phyloP scores from a whole-genome alignment of 2,329 filamentous ascomycete species.

The Penicillium sp. region DNA sequence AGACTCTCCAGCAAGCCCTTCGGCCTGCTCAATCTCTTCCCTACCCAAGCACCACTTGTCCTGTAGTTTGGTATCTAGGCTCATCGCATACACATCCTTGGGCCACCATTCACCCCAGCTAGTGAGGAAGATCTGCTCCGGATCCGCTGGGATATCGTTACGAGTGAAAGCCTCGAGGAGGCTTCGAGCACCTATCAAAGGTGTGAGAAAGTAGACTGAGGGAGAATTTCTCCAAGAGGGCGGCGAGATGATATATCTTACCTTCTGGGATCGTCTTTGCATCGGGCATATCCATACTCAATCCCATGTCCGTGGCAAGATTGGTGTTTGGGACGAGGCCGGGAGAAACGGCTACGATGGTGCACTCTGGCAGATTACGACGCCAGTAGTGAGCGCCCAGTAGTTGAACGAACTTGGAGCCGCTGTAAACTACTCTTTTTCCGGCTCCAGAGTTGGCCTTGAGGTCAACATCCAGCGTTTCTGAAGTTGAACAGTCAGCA shows the following conservation, averaged over 20 bases:
- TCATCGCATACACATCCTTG: constrained; percentile 29
- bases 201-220: constrained; percentile 3
- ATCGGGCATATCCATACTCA: constrained; percentile 31
- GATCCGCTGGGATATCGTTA: constrained; percentile 27
- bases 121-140: constrained; percentile 32
- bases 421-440: constrained; percentile 26
- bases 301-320: constrained; percentile 22
- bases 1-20: constrained; percentile 13
- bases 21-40: constrained; percentile 30
- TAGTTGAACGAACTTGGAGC: constrained; percentile 31
- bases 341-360: constrained; percentile 30
- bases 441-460: constrained; percentile 30
- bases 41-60: constrained; percentile 32
- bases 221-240: too few relatives aligned
- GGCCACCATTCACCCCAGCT: constrained; percentile 38
- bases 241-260: constrained; percentile 5
- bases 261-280: constrained; percentile 32
- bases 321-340: constrained; percentile 29
- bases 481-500: constrained; percentile 9
- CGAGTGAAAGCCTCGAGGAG: constrained; percentile 27
- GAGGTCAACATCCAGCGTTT: constrained; percentile 28
- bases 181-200: constrained; percentile 26
- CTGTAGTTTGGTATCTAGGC: constrained; percentile 27
- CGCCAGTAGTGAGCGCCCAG: constrained; percentile 33
- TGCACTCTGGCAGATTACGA: constrained; percentile 27